Conservation (phyloP, 805 yeast genomes). For the Jamesozyma hellenica region DNA sequence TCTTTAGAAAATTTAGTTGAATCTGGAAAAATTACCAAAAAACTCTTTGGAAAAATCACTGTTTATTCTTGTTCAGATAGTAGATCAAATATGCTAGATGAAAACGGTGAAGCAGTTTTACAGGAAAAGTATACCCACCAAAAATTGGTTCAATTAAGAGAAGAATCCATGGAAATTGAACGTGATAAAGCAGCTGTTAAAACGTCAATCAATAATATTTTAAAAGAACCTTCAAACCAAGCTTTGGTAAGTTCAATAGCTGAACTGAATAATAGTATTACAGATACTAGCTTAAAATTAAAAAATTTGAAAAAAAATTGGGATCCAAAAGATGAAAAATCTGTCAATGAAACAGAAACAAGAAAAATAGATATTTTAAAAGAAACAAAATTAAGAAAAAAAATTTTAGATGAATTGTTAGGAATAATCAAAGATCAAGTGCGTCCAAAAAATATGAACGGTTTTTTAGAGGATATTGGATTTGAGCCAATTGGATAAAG, state of each 20-base stretch:
- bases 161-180: conserved; percentile 17
- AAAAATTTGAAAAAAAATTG: conserved; percentile 6
- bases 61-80: conserved; percentile 36
- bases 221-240: conserved; percentile 14
- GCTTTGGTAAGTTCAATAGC: conserved; percentile 7
- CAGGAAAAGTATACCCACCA: conserved; percentile 9
- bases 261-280: conserved; percentile 4
- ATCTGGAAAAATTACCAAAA: conserved; percentile 29
- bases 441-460: conserved; percentile 17
- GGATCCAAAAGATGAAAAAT: conserved; percentile 10
- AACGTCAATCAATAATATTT: conserved; percentile 6
- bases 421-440: conserved; percentile 21
- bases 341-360: conserved; percentile 8
- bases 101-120: conserved; percentile 3
- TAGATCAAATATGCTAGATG: conserved; percentile 3
- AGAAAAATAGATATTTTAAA: conserved; percentile 8
- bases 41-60: conserved; percentile 36
- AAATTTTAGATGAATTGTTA: conserved; percentile 12
- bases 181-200: conserved; percentile 8
- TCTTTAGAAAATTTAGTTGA: conserved; percentile 31
- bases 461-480: conserved; percentile 24
- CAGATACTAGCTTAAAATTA: conserved; percentile 5
- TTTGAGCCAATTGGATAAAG: conserved; percentile 7
- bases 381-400: conserved; percentile 13
- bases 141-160: conserved; percentile 15